Evolutionary conservation across 768 basidiomycete species (phyloP).

Genomic region (Rhodosporidiobolus sp.): DNA sequence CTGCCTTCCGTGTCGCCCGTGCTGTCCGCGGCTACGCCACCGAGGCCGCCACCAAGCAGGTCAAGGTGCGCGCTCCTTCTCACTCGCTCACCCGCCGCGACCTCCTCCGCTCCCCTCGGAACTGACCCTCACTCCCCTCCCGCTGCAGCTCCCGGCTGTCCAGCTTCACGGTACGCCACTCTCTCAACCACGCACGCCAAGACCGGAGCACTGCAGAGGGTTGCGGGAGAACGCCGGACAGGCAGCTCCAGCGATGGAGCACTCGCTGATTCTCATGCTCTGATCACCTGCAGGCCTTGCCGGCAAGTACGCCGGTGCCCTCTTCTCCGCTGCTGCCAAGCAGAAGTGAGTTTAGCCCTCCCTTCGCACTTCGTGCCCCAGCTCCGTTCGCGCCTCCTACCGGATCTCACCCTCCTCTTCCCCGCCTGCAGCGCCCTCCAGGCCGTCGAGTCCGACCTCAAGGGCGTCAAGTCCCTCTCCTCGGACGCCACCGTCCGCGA

Average conservation of each 20-base stretch:
- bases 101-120: neutral
- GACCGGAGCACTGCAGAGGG: too few relatives aligned
- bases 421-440: constrained; percentile 69
- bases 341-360: constrained; percentile 20
- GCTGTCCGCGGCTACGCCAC: constrained; percentile 38
- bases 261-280: neutral
- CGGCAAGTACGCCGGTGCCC: constrained; percentile 48
- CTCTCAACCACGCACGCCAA: too few relatives aligned
- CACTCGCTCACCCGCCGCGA: neutral
- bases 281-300: constrained; percentile 30
- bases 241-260: too few relatives aligned
- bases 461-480: constrained; percentile 66
- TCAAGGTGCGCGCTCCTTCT: neutral
- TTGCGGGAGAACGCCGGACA: too few relatives aligned
- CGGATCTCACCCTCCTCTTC: neutral
- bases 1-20: constrained; percentile 11
- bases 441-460: constrained; percentile 82
- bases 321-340: constrained; percentile 44
- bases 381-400: neutral
- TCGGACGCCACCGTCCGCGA: constrained; percentile 62
- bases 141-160: constrained; percentile 29
- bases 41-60: constrained; percentile 20
- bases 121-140: neutral
- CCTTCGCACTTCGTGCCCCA: neutral
- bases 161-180: constrained; percentile 34